Evolutionary conservation across 2,329 filamentous ascomycete species (phyloP), one percentile per base, ranked within the genome.

Genomic region (Zymoseptoria brevis): DNA sequence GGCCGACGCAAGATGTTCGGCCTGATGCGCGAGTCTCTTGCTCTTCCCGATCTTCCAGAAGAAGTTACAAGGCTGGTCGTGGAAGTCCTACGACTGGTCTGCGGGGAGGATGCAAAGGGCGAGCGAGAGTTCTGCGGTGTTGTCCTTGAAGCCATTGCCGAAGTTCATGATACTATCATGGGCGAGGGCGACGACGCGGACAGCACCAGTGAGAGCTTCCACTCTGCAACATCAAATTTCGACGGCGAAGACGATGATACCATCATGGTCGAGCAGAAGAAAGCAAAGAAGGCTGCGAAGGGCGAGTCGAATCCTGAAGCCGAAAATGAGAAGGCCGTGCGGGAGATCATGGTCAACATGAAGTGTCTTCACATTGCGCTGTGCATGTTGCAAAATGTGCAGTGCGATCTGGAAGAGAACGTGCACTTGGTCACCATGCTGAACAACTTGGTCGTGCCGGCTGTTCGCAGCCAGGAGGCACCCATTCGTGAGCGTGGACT

Each of bases 351-450:
- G 79, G 88, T 97, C 73, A 97, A 97, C 78, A 92, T 96, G 84
- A 97, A 97, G 76, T 97, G 94, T 74, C 81, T 99, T 62, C 89
- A 96, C 71, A 96, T 99, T 66, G 92, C 95, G 24, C 90, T 96
- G 74, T 97, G 91, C 79, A 96, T 97, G 89, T 82, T 99, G 55
- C 87, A 95, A 71, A 96, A 97, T 70, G 90, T 99, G 8, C 83
- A 89, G 56, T 90, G 90, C 61, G 89, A 89, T 69, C 79, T 97
- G 45, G 91, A 96, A 74, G 84, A 92, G 66, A 96, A 96, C 72
- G 86, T 88, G 59, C 88, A 96, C 70, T 77, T 97, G n/a, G 90
- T 96, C 3, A 89, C 89, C n/a, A 96, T 97, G 88, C 81, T 99
- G 54, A 97, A 99, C 78, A 97, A 94, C 65, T 82, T 99, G 8